phyloP scores from a whole-genome alignment of 148 eudicot genomes.

The Amaranthus cruentus region DNA sequence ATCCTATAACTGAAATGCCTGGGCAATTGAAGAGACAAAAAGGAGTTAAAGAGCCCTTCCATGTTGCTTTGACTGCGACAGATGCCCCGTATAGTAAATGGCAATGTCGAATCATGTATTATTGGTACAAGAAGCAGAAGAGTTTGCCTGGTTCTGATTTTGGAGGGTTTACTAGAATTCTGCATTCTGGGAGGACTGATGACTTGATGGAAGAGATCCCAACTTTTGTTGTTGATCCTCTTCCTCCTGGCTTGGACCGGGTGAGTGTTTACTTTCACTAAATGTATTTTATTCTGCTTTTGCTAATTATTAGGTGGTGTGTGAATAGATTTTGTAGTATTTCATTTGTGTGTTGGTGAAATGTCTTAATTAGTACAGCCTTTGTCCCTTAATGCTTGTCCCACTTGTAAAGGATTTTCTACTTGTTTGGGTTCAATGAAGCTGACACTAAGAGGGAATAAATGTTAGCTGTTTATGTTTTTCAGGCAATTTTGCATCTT shows the following conservation, averaged over 20 bases:
- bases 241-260: slow-evolving; percentile 84
- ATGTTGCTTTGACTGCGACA: slow-evolving; percentile 89
- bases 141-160: slow-evolving; percentile 81
- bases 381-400: too few species aligned
- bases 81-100: slow-evolving; percentile 95
- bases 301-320: background rate
- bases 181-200: slow-evolving; percentile 86
- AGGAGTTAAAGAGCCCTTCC: slow-evolving; percentile 44
- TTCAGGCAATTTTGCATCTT: background rate
- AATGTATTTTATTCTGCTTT: background rate
- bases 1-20: slow-evolving; percentile 67
- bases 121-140: slow-evolving; percentile 86
- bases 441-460: too few species aligned
- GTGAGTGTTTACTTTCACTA: slow-evolving; percentile 40
- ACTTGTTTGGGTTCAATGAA: too few species aligned
- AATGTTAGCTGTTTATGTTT: background rate
- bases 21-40: slow-evolving; percentile 27
- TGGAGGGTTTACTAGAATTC: slow-evolving; percentile 88
- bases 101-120: slow-evolving; percentile 98
- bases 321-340: background rate
- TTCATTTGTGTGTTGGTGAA: background rate
- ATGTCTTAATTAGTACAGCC: too few species aligned
- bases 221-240: slow-evolving; percentile 82
- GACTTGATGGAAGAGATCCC: slow-evolving; percentile 93
- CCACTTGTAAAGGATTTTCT: too few species aligned